phyloP scores from a whole-genome alignment of 2,329 filamentous ascomycete genomes.

The Penicillium digitatum region DNA sequence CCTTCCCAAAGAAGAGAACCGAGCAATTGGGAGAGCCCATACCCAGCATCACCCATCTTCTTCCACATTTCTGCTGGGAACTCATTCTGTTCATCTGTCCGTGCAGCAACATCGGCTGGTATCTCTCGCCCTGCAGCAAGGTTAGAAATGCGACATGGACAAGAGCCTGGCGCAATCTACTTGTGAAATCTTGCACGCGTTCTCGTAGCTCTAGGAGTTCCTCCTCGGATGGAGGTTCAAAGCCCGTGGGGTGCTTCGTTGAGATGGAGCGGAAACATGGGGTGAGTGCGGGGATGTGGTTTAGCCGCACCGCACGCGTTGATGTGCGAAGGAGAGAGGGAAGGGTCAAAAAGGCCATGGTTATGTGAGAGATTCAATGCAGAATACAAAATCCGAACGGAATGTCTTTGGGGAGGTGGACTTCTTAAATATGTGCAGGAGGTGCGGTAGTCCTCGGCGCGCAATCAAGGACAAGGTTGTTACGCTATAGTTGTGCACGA shows the following conservation, averaged over 20 bases:
- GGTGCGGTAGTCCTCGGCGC: constrained; percentile 22
- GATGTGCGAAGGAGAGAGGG: constrained; percentile 35
- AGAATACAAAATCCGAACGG: background rate
- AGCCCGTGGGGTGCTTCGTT: constrained; percentile 64
- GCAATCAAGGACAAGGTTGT: background rate
- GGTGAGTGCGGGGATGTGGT: constrained; percentile 30
- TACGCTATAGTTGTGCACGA: background rate
- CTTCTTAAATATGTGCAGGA: constrained; percentile 3
- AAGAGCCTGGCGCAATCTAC: constrained; percentile 31
- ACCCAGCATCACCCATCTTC: constrained; percentile 83
- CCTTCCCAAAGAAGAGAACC: no score
- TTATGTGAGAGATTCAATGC: background rate
- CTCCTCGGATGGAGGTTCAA: constrained; percentile 62
- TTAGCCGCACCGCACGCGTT: constrained; percentile 28
- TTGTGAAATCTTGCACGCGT: constrained; percentile 79
- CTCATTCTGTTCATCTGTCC: constrained; percentile 78
- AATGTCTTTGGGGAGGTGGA: background rate
- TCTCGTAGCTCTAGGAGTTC: constrained; percentile 79
- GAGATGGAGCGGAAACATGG: constrained; percentile 50
- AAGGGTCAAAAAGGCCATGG: constrained; percentile 34
- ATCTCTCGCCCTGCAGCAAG: constrained; percentile 66
- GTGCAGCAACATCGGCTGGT: constrained; percentile 71
- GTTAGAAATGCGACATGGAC: background rate
- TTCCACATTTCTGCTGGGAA: constrained; percentile 91
- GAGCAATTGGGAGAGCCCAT: background rate